Evolutionary conservation across 345 rosid genomes (phyloP), one percentile per base, ranked within the genome.

Genomic region (Sonneratia alba): DNA sequence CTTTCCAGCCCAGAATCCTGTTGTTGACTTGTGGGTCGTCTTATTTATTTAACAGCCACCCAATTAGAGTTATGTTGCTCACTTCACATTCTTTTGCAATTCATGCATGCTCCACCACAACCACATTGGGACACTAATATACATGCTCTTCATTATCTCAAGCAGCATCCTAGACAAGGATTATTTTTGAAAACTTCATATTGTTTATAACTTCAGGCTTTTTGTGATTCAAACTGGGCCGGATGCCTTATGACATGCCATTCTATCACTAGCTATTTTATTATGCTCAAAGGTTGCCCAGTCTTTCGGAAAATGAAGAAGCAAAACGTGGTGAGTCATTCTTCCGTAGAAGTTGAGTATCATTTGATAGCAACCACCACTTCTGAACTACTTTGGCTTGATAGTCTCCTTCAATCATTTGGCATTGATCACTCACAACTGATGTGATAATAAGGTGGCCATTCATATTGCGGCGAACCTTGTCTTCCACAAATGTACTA

Each of bases 1-100:
- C 0, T 27, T 0, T 0, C 21, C 16, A 6, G 61, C 36, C 32
- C 24, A n/a, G 16, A 10, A 7, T 6, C 0, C 0, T 71, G 16
- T 18, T 32, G 51, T 18, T 1, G 18, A 18, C 37, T 61, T 0
- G 0, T 43, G 3, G 56, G 74, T 14, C 61, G 55, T 18, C 8
- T 71, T 0, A 40, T 71, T 7, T 27, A 61, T 32, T 27, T 71
- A 24, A 38, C n/a, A n/a, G n/a, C n/a, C n/a, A n/a, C n/a, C n/a
- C n/a, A n/a, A n/a, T n/a, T n/a, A n/a, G 4, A 61, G 14, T 21
- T 61, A 19, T 10, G 55, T 14, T 45, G 61, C 7, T 36, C 24
- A 1, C 1, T 71, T 0, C 10, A 3, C 4, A n/a, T 56, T n/a
- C n/a, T n/a, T n/a, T n/a, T n/a, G n/a, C n/a, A n/a, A n/a, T n/a